Conservation (phyloP, 208 protist genomes). For the Crithidia fasciculata region DNA sequence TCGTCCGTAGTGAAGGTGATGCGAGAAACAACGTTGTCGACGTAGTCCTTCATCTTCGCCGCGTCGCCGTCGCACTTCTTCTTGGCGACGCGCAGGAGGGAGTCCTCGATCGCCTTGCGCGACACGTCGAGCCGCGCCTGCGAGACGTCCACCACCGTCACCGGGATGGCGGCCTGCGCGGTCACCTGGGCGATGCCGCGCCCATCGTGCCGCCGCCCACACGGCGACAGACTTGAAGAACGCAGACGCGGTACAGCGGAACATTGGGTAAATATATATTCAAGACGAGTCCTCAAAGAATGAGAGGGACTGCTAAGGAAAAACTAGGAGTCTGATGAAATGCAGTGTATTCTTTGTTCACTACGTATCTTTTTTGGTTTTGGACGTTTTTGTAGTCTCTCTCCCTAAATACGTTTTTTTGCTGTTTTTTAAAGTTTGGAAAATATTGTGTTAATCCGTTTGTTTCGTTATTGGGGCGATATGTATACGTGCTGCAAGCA, state of each 20-base stretch:
- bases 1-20: slow-evolving; percentile 76
- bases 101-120: slow-evolving; percentile 55
- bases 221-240: slow-evolving; percentile 57
- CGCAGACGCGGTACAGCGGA: slow-evolving; percentile 24
- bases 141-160: slow-evolving; percentile 66
- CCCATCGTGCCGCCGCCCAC: slow-evolving; percentile 80
- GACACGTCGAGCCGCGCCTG: slow-evolving; percentile 55
- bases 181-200: slow-evolving; percentile 73
- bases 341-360: too few relatives aligned
- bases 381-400: too few relatives aligned
- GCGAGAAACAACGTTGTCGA: slow-evolving; percentile 39
- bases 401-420: too few relatives aligned
- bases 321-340: too few relatives aligned
- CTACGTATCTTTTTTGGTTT: too few relatives aligned
- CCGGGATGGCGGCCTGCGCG: slow-evolving; percentile 48
- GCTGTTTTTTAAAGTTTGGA: too few relatives aligned
- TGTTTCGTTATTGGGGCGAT: too few relatives aligned
- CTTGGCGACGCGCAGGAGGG: slow-evolving; percentile 58
- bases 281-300: neutral
- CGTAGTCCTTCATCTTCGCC: slow-evolving; percentile 46
- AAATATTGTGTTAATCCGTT: too few relatives aligned
- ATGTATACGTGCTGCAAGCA: too few relatives aligned
- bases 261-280: neutral
- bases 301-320: too few relatives aligned
- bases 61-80: slow-evolving; percentile 63